Evolutionary conservation across 1,284 basidiomycete genomes (phyloP).

Genomic region (Ganoderma multipileum): DNA sequence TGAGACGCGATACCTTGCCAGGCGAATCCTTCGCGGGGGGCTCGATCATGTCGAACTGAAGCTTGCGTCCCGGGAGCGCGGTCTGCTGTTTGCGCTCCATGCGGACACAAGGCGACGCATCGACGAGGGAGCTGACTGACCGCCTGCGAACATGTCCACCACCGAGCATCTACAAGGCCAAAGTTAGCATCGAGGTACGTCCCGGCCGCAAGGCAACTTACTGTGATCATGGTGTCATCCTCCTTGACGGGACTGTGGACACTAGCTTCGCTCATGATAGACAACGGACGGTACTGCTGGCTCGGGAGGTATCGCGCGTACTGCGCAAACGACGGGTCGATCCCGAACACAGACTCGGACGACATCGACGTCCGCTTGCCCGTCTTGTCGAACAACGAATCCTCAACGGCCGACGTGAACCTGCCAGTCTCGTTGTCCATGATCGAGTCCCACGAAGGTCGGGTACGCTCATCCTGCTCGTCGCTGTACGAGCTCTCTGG

Average conservation of each 20-base stretch:
- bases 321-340: conserved; percentile 45
- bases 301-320: conserved; percentile 36
- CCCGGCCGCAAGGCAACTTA: conserved; percentile 43
- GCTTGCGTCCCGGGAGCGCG: conserved; percentile 34
- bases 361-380: conserved; percentile 55
- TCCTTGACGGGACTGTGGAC: conserved; percentile 62
- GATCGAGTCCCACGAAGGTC: conserved; percentile 35
- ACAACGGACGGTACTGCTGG: conserved; percentile 66
- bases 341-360: conserved; percentile 73
- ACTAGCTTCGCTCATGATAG: conserved; percentile 62
- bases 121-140: conserved; percentile 70
- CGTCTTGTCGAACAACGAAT: conserved; percentile 75
- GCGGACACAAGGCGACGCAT: conserved; percentile 72
- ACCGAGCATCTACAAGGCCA: conserved; percentile 67
- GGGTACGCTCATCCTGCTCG: conserved; percentile 22
- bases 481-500: conserved; percentile 53
- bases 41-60: conserved; percentile 41
- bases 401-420: conserved; percentile 48
- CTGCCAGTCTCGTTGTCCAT: conserved; percentile 27
- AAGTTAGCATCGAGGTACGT: background rate
- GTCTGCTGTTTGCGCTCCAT: conserved; percentile 67
- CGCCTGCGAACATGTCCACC: conserved; percentile 74
- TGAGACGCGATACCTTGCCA: conserved; percentile 49
- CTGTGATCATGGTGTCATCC: conserved; percentile 82
- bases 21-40: conserved; percentile 44